These are phyloP conservation scores for Otatea glauca DNA, from an alignment of 176 grass and related monocot genomes.

Conservation along the genomic window DNA sequence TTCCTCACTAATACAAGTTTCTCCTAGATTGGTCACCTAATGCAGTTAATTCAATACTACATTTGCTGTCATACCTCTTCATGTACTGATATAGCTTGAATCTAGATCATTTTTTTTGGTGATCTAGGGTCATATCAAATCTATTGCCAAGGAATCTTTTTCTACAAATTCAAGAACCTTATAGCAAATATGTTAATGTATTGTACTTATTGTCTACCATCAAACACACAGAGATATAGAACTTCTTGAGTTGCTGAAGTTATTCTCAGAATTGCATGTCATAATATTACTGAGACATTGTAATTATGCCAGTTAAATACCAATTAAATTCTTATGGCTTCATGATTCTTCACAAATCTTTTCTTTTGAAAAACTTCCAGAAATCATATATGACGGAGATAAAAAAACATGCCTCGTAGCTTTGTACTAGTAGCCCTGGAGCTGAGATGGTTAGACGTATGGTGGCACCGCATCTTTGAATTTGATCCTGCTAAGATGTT, in stretches of 20 bases:
- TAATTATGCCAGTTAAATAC: neutral
- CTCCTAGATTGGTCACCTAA: neutral
- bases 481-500: neutral
- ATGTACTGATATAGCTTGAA: constrained; percentile 2
- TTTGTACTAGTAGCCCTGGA: too few relatives aligned
- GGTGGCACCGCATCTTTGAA: neutral
- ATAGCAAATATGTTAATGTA: neutral
- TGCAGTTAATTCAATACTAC: constrained; percentile 6
- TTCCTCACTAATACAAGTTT: constrained; percentile 5
- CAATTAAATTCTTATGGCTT: neutral
- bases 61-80: neutral
- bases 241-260: neutral
- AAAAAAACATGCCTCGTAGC: neutral
- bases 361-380: neutral
- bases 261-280: neutral
- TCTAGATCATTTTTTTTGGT: constrained; percentile 5
- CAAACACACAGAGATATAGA: neutral
- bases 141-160: constrained; percentile 13
- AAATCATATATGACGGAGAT: neutral
- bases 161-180: neutral
- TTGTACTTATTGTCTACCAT: neutral
- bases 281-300: neutral
- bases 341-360: neutral
- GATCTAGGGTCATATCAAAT: neutral
- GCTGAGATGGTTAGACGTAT: neutral